These are phyloP conservation scores for Carex arenaria DNA, from an alignment of 202 grass and related monocot species.

Conservation along the genomic window DNA sequence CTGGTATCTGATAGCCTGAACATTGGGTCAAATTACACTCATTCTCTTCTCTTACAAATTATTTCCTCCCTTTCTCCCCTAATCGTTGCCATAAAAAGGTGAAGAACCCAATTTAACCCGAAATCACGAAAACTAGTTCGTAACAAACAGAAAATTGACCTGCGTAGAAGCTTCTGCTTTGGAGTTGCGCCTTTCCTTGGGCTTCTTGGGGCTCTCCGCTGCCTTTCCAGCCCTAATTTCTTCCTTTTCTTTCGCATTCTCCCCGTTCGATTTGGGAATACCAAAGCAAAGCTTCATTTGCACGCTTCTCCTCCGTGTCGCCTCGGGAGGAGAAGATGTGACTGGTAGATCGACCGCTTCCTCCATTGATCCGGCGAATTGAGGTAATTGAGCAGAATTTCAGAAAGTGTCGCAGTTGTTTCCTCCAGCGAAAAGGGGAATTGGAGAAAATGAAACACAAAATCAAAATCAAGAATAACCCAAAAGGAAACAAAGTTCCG, in stretches of 20 bases:
- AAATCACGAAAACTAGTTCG: not conserved
- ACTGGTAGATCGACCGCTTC: not conserved
- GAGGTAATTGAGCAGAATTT: not conserved
- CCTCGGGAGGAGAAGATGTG: constrained; percentile 21
- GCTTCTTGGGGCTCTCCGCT: constrained; percentile 8
- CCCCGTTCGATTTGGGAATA: not conserved
- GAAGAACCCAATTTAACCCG: not conserved
- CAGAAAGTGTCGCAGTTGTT: not conserved
- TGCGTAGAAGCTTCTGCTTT: not conserved
- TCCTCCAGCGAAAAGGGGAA: not conserved
- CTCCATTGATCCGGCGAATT: not conserved
- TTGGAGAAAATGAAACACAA: not conserved
- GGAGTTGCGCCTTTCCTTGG: not conserved
- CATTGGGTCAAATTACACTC: not conserved
- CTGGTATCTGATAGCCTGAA: not conserved
- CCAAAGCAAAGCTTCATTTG: constrained; percentile 43
- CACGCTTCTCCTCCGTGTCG: constrained; percentile 28
- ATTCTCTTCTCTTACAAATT: not conserved
- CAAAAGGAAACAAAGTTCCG: not conserved
- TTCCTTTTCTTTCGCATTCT: not conserved
- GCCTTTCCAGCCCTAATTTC: not conserved
- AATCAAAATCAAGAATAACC: not conserved
- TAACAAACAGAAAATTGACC: not conserved
- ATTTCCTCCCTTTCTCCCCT: not conserved
- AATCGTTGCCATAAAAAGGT: not conserved